phyloP scores from a whole-genome alignment of 306 rosid species.

The Dalbergia cochinchinensis region DNA sequence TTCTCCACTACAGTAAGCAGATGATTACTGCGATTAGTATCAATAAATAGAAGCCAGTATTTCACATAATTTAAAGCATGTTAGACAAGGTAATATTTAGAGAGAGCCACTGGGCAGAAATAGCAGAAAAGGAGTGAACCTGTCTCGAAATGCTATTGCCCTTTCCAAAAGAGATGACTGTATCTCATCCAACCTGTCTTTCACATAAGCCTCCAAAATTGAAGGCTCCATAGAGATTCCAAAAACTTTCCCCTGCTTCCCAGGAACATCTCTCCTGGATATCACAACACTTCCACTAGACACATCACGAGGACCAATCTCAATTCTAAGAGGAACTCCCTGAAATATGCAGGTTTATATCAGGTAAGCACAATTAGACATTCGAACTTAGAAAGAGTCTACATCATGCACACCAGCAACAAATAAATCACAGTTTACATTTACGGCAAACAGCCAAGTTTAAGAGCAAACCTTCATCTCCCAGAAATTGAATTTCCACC shows the following conservation, averaged over 20 bases:
- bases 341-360: constrained; percentile 49
- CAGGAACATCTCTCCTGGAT: constrained; percentile 94
- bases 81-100: background rate
- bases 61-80: constrained; percentile 20
- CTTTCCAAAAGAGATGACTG: constrained; percentile 74
- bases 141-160: constrained; percentile 87
- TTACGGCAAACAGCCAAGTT: constrained; percentile 20
- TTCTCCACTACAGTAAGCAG: constrained; percentile 22
- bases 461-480: constrained; percentile 87
- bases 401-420: constrained; percentile 34
- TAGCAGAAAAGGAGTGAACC: constrained; percentile 56
- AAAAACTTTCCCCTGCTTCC: constrained; percentile 93
- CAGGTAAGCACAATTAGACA: constrained; percentile 27
- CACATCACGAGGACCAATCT: constrained; percentile 97
- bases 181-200: constrained; percentile 85
- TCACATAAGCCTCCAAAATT: constrained; percentile 74
- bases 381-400: constrained; percentile 1
- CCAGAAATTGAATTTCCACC: constrained; percentile 99
- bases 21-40: background rate
- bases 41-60: background rate
- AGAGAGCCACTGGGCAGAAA: background rate
- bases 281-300: constrained; percentile 85
- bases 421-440: background rate
- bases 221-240: constrained; percentile 93
- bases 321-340: constrained; percentile 98